These are phyloP conservation scores for Sporobolomyces pararoseus DNA, from an alignment of 768 basidiomycete genomes.

Conservation along the genomic window DNA sequence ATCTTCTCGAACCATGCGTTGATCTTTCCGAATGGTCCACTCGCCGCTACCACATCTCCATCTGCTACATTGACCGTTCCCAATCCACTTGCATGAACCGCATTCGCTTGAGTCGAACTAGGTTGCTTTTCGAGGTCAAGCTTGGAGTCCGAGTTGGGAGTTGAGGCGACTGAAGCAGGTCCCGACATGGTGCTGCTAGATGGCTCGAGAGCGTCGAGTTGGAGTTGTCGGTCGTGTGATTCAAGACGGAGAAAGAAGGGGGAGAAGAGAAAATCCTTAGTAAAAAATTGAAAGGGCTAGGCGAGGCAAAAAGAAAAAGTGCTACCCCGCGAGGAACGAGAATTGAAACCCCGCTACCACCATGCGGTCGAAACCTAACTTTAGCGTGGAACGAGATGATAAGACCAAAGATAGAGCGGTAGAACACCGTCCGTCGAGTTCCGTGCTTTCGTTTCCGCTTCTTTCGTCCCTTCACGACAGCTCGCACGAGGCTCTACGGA, in stretches of 20 bases:
- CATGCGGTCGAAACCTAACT: neutral
- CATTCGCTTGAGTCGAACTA: constrained; percentile 52
- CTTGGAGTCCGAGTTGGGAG: constrained; percentile 3
- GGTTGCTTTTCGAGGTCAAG: constrained; percentile 30
- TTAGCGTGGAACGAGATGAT: neutral
- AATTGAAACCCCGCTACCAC: neutral
- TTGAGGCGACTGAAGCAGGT: neutral
- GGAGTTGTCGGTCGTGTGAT: neutral
- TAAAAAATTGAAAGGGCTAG: neutral
- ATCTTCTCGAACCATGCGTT: constrained; percentile 17
- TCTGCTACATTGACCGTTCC: neutral
- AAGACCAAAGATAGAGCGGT: neutral
- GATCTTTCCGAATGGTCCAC: neutral
- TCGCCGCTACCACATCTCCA: constrained; percentile 45
- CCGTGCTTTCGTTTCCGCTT: neutral
- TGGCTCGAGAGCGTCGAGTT: neutral
- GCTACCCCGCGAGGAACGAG: no score
- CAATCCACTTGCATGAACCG: constrained; percentile 53
- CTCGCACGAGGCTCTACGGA: no score
- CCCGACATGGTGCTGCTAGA: neutral
- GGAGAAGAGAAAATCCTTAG: no score
- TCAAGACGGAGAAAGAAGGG: no score
- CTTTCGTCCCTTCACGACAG: neutral
- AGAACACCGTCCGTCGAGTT: neutral
- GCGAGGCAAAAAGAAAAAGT: no score